Base-by-base conservation (phyloP, 306 rosid genomes). In the Acmispon strigosus region DNA sequence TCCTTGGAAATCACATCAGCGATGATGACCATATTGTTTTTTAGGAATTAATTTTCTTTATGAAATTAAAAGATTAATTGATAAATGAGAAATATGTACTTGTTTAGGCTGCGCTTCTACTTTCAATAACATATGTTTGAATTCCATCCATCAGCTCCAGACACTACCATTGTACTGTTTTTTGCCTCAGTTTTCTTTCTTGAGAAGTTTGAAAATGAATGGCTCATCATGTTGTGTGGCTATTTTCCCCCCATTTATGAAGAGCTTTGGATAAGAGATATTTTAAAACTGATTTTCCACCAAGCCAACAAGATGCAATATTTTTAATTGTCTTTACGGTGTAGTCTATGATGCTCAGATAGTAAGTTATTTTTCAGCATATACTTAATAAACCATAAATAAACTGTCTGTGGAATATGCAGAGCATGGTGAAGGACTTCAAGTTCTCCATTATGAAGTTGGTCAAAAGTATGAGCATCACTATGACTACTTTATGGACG, bases 341-440 rank as follows among this genome's bases (percentile, higher is more conserved):
- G 24, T 45, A 4, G 69, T 57, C 32, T 53, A 51, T 51, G 57
- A 65, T 76, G 78, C n/a, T 75, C 14, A 24, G 71, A 17, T 71
- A 60, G 55, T 73, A 45, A 62, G 24, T 79, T 47, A 50, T 65
- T 56, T 76, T 49, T 43, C 59, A 19, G 61, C 39, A 1, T 60
- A 45, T 55, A 11, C 61, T 62, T 83, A 47, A 20, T 6, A 11
- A 81, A 56, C 71, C 70, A 44, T 70, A 69, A 59, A 15, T 50
- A 69, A 74, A 13, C 15, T 20, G 37, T 50, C 58, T 57, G 34
- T 48, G 68, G 34, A 66, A 69, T 77, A 56, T 73, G 64, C 82
- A 95, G 97, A 95, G 59, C 75, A 95, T 10, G 99, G 99, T 61
- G 99, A 95, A 86, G 90, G 89, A 42, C 87, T 95, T 89, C 96